phyloP scores from a whole-genome alignment of 1,139 yeast genomes.

The Suhomyces wounanorum region DNA sequence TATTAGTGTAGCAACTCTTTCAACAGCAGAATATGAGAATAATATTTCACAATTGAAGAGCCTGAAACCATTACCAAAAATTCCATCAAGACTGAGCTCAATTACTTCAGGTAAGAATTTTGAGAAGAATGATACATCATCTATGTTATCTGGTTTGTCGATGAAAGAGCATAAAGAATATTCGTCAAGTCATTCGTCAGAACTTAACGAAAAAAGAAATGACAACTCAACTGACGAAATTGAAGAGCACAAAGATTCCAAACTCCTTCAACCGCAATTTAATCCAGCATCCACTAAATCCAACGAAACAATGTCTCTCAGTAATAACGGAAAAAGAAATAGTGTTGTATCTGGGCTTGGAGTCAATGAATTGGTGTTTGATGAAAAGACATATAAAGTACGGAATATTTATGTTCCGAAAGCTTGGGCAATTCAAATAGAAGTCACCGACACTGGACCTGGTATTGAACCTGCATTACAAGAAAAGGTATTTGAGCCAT shows the following conservation, averaged over 20 bases:
- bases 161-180: background rate
- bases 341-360: slow-evolving; percentile 5
- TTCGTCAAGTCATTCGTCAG: background rate
- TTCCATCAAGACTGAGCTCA: slow-evolving; percentile 15
- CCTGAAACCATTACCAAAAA: slow-evolving; percentile 33
- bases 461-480: slow-evolving; percentile 83
- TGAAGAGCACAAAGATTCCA: background rate
- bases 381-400: slow-evolving; percentile 37
- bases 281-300: background rate
- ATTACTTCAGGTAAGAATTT: slow-evolving; percentile 1
- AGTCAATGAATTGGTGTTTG: slow-evolving; percentile 24
- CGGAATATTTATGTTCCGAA: slow-evolving; percentile 43
- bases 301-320: background rate
- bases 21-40: slow-evolving; percentile 58
- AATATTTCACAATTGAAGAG: slow-evolving; percentile 50
- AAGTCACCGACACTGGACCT: slow-evolving; percentile 88
- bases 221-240: background rate
- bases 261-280: background rate
- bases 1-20: slow-evolving; percentile 45
- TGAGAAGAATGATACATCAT: slow-evolving; percentile 2
- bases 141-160: background rate
- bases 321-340: background rate
- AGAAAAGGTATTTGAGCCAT: slow-evolving; percentile 89
- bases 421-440: slow-evolving; percentile 67
- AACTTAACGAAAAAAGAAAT: background rate